These are phyloP conservation scores for Haplosporangium sp. DNA, from an alignment of 371 early-diverging fungal species.

Conservation along the genomic window DNA sequence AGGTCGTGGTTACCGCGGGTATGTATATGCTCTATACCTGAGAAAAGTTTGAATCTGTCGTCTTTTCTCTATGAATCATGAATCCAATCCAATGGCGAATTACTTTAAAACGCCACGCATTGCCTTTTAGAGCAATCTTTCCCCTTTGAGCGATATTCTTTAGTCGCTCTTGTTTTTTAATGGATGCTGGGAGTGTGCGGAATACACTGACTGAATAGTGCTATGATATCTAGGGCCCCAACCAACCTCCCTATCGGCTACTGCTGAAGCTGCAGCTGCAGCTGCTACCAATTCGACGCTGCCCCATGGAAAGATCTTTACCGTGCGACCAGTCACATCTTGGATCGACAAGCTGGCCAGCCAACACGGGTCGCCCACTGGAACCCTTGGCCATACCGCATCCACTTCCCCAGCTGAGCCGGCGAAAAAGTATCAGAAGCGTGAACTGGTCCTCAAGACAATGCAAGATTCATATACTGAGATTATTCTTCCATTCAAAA, in stretches of 20 bases:
- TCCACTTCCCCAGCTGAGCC: constrained; percentile 20
- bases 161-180: constrained; percentile 33
- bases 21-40: not conserved
- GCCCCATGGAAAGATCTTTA: constrained; percentile 55
- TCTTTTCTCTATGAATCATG: not conserved
- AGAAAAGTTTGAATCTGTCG: not conserved
- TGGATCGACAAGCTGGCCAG: constrained; percentile 60
- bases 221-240: not conserved
- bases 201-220: too few species aligned
- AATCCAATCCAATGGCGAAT: not conserved
- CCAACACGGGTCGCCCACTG: constrained; percentile 28
- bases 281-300: constrained; percentile 14
- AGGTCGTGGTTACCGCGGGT: constrained; percentile 33
- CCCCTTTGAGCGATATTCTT: not conserved
- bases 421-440: constrained; percentile 36
- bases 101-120: constrained; percentile 16
- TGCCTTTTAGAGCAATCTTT: constrained; percentile 13
- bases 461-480: constrained; percentile 87
- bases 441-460: constrained; percentile 61
- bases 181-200: constrained; percentile 8
- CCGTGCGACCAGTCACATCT: constrained; percentile 58
- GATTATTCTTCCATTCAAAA: constrained; percentile 82
- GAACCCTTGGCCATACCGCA: constrained; percentile 29
- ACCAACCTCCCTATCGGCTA: constrained; percentile 5
- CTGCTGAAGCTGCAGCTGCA: constrained; percentile 16